Evolutionary conservation across 164 flowering plant species (phyloP).

Genomic region (Saururus chinensis): DNA sequence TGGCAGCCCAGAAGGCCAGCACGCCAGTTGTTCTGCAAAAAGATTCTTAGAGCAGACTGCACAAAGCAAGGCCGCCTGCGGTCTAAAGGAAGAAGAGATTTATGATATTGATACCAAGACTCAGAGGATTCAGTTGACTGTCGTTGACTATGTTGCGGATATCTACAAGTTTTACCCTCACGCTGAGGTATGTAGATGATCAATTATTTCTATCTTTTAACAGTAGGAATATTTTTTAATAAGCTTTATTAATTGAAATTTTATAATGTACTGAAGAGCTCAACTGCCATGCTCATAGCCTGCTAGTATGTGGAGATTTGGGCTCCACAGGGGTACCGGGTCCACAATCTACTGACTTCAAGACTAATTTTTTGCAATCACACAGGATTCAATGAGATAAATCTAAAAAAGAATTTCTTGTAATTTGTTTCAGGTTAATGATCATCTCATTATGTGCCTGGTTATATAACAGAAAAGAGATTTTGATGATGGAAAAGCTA

Average conservation of each 20-base stretch:
- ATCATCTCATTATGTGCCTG: constrained; percentile 69
- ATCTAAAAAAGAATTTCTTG: no score
- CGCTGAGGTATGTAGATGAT: constrained; percentile 40
- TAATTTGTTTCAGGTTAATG: constrained; percentile 63
- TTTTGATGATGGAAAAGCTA: constrained; percentile 67
- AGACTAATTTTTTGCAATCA: no score
- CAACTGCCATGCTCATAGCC: constrained; percentile 74
- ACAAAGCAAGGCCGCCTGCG: constrained; percentile 89
- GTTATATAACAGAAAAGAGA: constrained; percentile 48
- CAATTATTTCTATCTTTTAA: neutral
- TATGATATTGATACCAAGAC: constrained; percentile 76
- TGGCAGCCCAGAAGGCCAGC: constrained; percentile 4
- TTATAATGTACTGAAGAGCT: constrained; percentile 27
- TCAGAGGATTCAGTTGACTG: constrained; percentile 63
- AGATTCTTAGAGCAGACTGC: constrained; percentile 37
- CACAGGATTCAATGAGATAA: no score
- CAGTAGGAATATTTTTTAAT: no score
- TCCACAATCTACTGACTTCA: no score
- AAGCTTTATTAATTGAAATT: no score
- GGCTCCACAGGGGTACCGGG: constrained; percentile 93
- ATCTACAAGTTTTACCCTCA: constrained; percentile 68
- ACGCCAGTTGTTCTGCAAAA: constrained; percentile 50
- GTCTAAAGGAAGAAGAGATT: constrained; percentile 43
- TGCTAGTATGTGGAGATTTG: constrained; percentile 95
- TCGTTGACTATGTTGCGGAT: constrained; percentile 80